A percentile compares a stretch with the other conserved stretches of the same genome.
These are phyloP conservation scores for Talaromyces ruber DNA, from an alignment of 495 filamentous ascomycete species.

Conservation along the genomic window DNA sequence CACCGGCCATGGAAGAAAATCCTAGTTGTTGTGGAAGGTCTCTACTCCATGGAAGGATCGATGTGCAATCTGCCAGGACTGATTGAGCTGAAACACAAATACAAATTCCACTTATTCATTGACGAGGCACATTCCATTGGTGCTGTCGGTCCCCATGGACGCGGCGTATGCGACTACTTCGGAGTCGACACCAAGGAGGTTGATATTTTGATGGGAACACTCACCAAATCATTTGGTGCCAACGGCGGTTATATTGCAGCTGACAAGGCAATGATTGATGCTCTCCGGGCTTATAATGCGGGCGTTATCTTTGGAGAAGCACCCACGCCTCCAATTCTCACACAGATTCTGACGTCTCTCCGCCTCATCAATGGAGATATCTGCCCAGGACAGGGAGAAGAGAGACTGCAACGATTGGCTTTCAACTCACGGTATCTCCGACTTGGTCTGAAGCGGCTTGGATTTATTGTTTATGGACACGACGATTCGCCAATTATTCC, in stretches of 20 bases:
- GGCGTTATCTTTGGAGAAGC: slow-evolving; percentile 84
- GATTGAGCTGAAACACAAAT: slow-evolving; percentile 77
- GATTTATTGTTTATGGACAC: slow-evolving; percentile 92
- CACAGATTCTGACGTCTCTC: slow-evolving; percentile 79
- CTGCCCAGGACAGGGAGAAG: slow-evolving; percentile 84
- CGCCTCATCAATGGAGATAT: slow-evolving; percentile 84
- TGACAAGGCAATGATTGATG: slow-evolving; percentile 85
- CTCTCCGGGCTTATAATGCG: slow-evolving; percentile 77
- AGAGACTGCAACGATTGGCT: slow-evolving; percentile 88
- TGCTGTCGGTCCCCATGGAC: slow-evolving; percentile 77
- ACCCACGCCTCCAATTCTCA: slow-evolving; percentile 74
- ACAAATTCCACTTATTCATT: slow-evolving; percentile 92
- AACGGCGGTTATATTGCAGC: slow-evolving; percentile 95
- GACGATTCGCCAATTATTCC: slow-evolving; percentile 98
- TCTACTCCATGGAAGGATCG: slow-evolving; percentile 98
- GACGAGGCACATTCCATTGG: slow-evolving; percentile 97
- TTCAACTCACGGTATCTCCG: slow-evolving; percentile 98
- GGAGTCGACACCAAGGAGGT: slow-evolving; percentile 78
- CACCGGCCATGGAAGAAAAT: slow-evolving; percentile 99
- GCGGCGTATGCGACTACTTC: slow-evolving; percentile 97
- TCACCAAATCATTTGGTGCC: slow-evolving; percentile 97
- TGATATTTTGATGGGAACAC: slow-evolving; percentile 95
- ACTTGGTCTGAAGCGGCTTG: slow-evolving; percentile 91
- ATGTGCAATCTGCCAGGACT: slow-evolving; percentile 93
- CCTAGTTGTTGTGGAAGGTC: slow-evolving; percentile 87